Evolutionary conservation across 441 rosid genomes (phyloP).

Genomic region (Pelargonium exstipulatum): DNA sequence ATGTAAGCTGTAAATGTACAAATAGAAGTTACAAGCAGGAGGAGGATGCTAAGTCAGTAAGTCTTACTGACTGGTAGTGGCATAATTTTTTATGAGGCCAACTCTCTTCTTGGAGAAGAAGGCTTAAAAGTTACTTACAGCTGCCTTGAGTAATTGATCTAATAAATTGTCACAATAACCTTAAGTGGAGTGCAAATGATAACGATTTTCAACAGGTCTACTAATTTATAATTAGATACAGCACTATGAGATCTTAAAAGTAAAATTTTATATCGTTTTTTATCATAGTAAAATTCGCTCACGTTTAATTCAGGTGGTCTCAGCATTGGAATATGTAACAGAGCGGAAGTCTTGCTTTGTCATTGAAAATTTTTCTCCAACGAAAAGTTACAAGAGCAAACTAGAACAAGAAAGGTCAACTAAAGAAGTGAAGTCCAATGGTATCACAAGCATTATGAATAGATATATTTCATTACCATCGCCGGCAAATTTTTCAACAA

Average conservation of each 20-base stretch:
- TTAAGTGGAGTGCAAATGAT: too few relatives aligned
- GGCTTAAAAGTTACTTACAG: too few relatives aligned
- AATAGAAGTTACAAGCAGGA: neutral
- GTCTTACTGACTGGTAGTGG: too few relatives aligned
- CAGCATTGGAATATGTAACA: slow-evolving; percentile 30
- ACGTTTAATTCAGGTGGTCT: slow-evolving; percentile 24
- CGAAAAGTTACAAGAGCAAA: slow-evolving; percentile 6
- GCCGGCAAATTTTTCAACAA: slow-evolving; percentile 6
- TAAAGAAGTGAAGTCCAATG: neutral
- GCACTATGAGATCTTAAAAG: neutral
- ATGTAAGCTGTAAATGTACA: neutral
- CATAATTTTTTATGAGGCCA: too few relatives aligned
- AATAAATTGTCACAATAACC: too few relatives aligned
- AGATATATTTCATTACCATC: slow-evolving; percentile 21
- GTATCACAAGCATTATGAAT: slow-evolving; percentile 3
- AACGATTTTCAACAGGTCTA: too few relatives aligned
- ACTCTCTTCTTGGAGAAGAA: too few relatives aligned
- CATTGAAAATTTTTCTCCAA: slow-evolving; percentile 21
- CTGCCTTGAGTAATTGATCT: too few relatives aligned
- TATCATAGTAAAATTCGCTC: neutral
- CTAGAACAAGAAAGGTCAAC: slow-evolving; percentile 15
- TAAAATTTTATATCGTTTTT: neutral
- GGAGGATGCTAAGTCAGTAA: neutral
- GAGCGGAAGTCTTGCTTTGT: slow-evolving; percentile 17
- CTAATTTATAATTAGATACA: too few relatives aligned